Evolutionary conservation across 768 basidiomycete species (phyloP), one percentile per base, ranked within the genome.

Genomic region (Leccinellum rugosiceps): DNA sequence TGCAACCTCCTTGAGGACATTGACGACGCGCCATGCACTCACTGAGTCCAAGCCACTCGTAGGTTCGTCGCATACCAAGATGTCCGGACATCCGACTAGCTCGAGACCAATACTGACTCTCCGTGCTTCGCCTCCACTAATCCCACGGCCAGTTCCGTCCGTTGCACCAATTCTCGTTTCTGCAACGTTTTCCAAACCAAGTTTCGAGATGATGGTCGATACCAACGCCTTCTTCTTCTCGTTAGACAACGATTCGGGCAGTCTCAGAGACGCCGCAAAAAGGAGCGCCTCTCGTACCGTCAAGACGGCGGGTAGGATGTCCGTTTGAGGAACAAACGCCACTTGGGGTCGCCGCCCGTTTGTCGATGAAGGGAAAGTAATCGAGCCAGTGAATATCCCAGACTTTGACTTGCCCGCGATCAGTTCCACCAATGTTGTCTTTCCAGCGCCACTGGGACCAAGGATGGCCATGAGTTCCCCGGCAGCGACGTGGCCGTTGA

Each of bases 361-460:
- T 30, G 68, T 62, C 17, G 74, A 70, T 4, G 72, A 65, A 13
- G 79, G 78, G 69, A 87, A 87, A 4, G 77, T 67, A 48, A 95
- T 87, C 3, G 72, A 72, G 3, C 95, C 95, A 2, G 83, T 77
- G 2, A 80, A 78, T 3, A 76, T 66, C 0, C 94, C 95, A 0
- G 80, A 78, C 74, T 97, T 98, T 62, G 75, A 76, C 69, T 89
- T 94, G 2, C 88, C 86, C 0, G 94, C 91, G 10, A 98, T 81
- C 35, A 97, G 84, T 66, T 98, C 95, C 17, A 97, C 87, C 35
- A 98, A 77, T 0, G 94, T 94, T 0, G 91, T 92, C 72, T 96
- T 96, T 44, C 94, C 94, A 17, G 93, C 92, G 78, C 94, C 94
- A 63, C 89, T 91, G 0, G 95, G 94, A 1, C 95, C 95, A 3